Percentiles rank a stretch among this genome's conserved stretches.
Conservation (phyloP, 805 yeast species). For the Wilhelminamyces savonicus region DNA sequence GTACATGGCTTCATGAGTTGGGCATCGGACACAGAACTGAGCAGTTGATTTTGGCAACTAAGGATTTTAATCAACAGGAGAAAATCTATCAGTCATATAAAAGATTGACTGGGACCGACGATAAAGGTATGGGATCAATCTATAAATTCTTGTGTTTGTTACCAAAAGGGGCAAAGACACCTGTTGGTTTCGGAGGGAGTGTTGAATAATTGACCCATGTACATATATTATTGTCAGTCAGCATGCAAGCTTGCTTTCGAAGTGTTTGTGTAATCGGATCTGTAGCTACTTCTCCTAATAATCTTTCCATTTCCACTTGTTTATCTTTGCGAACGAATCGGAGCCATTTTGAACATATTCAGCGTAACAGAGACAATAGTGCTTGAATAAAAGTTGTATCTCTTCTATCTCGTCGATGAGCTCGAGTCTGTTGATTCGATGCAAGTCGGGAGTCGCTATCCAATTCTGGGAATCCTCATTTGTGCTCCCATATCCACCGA, state of each 20-base stretch:
- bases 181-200: constrained; percentile 47
- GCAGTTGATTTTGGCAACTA: constrained; percentile 40
- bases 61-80: constrained; percentile 40
- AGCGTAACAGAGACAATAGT: constrained; percentile 45
- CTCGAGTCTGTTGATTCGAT: constrained; percentile 49
- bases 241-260: no score
- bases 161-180: constrained; percentile 37
- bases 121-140: constrained; percentile 65
- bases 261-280: no score
- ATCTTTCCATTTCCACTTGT: no score
- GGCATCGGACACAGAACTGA: constrained; percentile 70
- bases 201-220: neutral
- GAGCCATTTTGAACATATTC: no score
- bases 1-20: constrained; percentile 69
- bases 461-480: constrained; percentile 26
- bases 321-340: no score
- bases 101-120: constrained; percentile 57
- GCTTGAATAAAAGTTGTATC: constrained; percentile 51
- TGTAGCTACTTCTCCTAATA: no score
- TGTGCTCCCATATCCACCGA: constrained; percentile 31
- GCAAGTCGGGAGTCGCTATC: constrained; percentile 35
- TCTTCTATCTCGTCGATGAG: constrained; percentile 75
- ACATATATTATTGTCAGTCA: no score
- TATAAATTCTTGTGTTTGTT: constrained; percentile 66
- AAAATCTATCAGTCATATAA: constrained; percentile 51